Conservation (phyloP, 306 rosid genomes). For the Gynostemma pentaphyllum region DNA sequence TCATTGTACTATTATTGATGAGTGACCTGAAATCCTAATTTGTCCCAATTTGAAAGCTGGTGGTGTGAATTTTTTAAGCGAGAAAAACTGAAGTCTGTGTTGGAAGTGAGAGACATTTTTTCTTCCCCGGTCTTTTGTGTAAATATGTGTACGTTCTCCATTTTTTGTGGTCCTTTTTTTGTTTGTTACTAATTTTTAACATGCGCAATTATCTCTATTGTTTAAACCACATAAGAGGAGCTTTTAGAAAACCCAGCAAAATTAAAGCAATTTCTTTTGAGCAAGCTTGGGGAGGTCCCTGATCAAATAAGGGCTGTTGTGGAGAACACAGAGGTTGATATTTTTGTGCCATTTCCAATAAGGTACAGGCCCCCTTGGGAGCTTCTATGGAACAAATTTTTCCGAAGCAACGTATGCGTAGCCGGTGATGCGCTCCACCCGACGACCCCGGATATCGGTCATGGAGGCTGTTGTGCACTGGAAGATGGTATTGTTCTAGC, state of each 20-base stretch:
- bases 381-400: slow-evolving; percentile 27
- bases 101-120: too few species aligned
- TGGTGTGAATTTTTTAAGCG: too few species aligned
- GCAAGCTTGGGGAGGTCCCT: slow-evolving; percentile 19
- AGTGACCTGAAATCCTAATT: too few species aligned
- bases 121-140: too few species aligned
- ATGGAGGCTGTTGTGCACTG: slow-evolving; percentile 47
- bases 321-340: slow-evolving; percentile 9
- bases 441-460: slow-evolving; percentile 58
- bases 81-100: too few species aligned
- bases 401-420: slow-evolving; percentile 34
- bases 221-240: not conserved
- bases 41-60: too few species aligned
- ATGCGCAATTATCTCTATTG: too few species aligned
- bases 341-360: slow-evolving; percentile 18
- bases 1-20: too few species aligned
- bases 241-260: slow-evolving; percentile 7
- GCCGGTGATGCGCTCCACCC: slow-evolving; percentile 71
- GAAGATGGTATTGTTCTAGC: slow-evolving; percentile 45
- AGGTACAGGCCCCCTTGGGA: slow-evolving; percentile 46
- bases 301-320: slow-evolving; percentile 8
- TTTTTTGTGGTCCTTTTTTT: too few species aligned
- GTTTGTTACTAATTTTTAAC: too few species aligned
- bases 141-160: too few species aligned
- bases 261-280: slow-evolving; percentile 16